Evolutionary conservation across 2,329 filamentous ascomycete genomes (phyloP).

Genomic region (Colletotrichum theobromicola): DNA sequence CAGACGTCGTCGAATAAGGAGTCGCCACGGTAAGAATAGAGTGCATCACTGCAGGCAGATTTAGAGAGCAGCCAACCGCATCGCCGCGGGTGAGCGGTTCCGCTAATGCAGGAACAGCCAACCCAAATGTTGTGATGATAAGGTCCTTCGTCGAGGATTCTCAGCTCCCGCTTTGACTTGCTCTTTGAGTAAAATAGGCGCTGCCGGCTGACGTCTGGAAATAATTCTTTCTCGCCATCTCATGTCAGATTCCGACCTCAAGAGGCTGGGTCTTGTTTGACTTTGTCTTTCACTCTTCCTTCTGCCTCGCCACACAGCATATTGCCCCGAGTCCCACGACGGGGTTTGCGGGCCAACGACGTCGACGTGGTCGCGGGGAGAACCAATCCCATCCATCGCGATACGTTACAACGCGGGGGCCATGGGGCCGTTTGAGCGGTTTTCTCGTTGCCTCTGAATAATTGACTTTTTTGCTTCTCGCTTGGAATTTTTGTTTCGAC

Average conservation of each 20-base stretch:
- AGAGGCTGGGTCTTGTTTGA: neutral
- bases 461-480: neutral
- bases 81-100: conserved; percentile 1
- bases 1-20: conserved; percentile 12
- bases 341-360: conserved; percentile 1
- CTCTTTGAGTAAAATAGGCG: neutral
- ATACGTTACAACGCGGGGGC: neutral
- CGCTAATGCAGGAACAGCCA: conserved; percentile 21
- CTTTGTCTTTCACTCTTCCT: neutral
- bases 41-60: neutral
- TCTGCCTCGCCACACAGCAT: neutral
- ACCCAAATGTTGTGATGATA: neutral
- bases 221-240: neutral
- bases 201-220: neutral
- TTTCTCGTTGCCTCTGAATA: neutral
- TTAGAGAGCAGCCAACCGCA: neutral
- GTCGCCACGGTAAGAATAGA: conserved; percentile 10
- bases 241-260: neutral
- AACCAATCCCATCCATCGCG: neutral
- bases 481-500: neutral
- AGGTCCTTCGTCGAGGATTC: neutral
- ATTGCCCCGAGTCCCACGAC: neutral
- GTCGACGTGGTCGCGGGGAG: conserved; percentile 5
- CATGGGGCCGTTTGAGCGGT: conserved; percentile 5
- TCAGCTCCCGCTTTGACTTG: neutral